These are phyloP conservation scores for Neofusicoccum umdonicola DNA, from an alignment of 2,329 filamentous ascomycete genomes.

Conservation along the genomic window DNA sequence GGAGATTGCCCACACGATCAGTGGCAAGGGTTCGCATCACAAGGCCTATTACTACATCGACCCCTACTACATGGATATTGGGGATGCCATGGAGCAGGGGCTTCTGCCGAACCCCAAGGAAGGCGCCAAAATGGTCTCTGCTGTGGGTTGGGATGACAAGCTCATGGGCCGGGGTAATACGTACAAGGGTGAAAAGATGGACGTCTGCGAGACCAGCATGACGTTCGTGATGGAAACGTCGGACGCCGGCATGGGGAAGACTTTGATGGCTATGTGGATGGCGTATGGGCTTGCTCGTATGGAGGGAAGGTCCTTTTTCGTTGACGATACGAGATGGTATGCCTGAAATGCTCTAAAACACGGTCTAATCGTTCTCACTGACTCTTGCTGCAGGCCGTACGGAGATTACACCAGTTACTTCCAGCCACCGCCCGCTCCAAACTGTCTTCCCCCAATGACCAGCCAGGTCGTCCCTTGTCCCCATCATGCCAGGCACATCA, in stretches of 20 bases:
- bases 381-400: constrained; percentile 57
- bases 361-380: not conserved
- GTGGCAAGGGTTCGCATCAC: constrained; percentile 35
- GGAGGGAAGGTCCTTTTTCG: constrained; percentile 74
- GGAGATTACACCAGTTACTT: constrained; percentile 74
- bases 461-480: constrained; percentile 79
- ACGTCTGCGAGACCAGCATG: constrained; percentile 67
- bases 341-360: constrained; percentile 16
- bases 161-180: constrained; percentile 8
- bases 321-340: constrained; percentile 76
- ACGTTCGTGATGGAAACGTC: constrained; percentile 74
- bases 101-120: constrained; percentile 52
- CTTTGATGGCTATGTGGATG: constrained; percentile 77
- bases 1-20: constrained; percentile 54
- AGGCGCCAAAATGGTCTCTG: constrained; percentile 28
- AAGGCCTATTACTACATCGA: constrained; percentile 62
- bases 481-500: constrained; percentile 69
- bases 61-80: constrained; percentile 70
- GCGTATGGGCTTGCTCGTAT: constrained; percentile 75
- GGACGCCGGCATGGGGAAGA: constrained; percentile 74
- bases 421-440: constrained; percentile 60
- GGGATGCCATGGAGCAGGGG: constrained; percentile 65
- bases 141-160: constrained; percentile 23
- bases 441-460: constrained; percentile 68
- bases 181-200: constrained; percentile 36